These are phyloP conservation scores for Lyophyllum atratum DNA, from an alignment of 768 basidiomycete species.

Conservation along the genomic window DNA sequence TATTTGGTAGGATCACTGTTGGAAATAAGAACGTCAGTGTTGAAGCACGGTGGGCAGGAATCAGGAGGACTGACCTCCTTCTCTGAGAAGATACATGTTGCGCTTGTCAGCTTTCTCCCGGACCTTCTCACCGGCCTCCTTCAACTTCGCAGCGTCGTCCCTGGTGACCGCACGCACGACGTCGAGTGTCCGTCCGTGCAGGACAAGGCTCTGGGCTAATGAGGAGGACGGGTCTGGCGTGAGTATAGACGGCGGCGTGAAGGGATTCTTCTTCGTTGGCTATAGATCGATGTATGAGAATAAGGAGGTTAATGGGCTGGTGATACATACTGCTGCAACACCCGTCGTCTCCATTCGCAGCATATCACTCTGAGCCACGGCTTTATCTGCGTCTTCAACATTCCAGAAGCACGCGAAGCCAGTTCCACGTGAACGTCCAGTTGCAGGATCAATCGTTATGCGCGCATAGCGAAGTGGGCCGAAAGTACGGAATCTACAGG, in stretches of 20 bases:
- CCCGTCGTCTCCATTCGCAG: slow-evolving; percentile 67
- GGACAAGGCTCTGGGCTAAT: slow-evolving; percentile 77
- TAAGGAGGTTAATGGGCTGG: neutral
- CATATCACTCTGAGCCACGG: slow-evolving; percentile 77
- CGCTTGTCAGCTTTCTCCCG: slow-evolving; percentile 92
- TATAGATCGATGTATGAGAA: slow-evolving; percentile 20
- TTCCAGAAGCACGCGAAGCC: slow-evolving; percentile 99
- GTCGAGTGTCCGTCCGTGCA: slow-evolving; percentile 92
- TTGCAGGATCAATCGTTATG: slow-evolving; percentile 81
- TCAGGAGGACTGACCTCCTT: slow-evolving; percentile 72
- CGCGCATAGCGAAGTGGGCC: slow-evolving; percentile 93
- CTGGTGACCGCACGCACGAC: slow-evolving; percentile 89
- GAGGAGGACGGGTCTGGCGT: slow-evolving; percentile 92
- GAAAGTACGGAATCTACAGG: slow-evolving; percentile 80
- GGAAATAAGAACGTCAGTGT: slow-evolving; percentile 1
- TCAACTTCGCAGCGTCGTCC: slow-evolving; percentile 84
- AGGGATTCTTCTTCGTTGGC: slow-evolving; percentile 78
- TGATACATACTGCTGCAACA: slow-evolving; percentile 29
- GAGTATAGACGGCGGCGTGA: slow-evolving; percentile 83
- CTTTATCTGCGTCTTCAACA: slow-evolving; percentile 83
- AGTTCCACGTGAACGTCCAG: slow-evolving; percentile 88
- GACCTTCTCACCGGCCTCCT: slow-evolving; percentile 83
- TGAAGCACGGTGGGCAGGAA: neutral
- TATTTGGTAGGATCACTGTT: slow-evolving; percentile 87
- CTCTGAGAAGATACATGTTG: slow-evolving; percentile 92